Evolutionary conservation across 768 basidiomycete species (phyloP).

Genomic region (Pleurotus cornucopiae): DNA sequence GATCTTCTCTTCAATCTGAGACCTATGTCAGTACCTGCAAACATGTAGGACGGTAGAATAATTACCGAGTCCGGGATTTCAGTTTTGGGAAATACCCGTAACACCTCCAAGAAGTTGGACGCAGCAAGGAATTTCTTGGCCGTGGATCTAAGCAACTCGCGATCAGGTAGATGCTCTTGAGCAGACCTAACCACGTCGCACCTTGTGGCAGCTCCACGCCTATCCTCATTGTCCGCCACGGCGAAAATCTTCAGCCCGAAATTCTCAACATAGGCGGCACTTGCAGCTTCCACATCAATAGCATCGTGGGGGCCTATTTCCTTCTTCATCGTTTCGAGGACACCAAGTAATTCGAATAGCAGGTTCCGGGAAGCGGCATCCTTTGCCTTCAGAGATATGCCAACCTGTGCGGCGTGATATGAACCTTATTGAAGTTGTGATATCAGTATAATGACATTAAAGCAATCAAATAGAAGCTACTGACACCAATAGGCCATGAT

Average conservation of each 20-base stretch:
- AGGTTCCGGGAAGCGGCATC: conserved; percentile 60
- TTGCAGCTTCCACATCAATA: conserved; percentile 76
- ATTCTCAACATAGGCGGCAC: conserved; percentile 90
- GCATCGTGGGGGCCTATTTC: conserved; percentile 74
- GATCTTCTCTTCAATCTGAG: conserved; percentile 80
- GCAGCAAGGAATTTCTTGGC: conserved; percentile 95
- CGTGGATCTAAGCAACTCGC: conserved; percentile 54
- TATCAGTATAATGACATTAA: neutral
- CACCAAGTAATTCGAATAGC: conserved; percentile 68
- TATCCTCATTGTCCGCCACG: conserved; percentile 88
- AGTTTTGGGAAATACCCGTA: conserved; percentile 66
- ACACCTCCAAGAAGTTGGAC: conserved; percentile 89
- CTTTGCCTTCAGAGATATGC: conserved; percentile 70
- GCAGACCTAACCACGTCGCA: neutral
- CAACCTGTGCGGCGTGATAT: conserved; percentile 88
- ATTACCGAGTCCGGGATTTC: conserved; percentile 54
- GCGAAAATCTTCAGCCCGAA: conserved; percentile 90
- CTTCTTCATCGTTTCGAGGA: conserved; percentile 78
- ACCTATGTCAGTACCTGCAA: neutral
- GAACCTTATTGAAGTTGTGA: conserved; percentile 49
- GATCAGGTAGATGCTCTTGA: too few relatives aligned
- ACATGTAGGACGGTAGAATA: conserved; percentile 15
- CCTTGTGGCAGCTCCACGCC: conserved; percentile 73
- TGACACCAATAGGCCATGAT: conserved; percentile 95
- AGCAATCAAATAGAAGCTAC: conserved; percentile 23